phyloP scores from a whole-genome alignment of 2,329 filamentous ascomycete genomes.

The Aspergillus brasiliensis region DNA sequence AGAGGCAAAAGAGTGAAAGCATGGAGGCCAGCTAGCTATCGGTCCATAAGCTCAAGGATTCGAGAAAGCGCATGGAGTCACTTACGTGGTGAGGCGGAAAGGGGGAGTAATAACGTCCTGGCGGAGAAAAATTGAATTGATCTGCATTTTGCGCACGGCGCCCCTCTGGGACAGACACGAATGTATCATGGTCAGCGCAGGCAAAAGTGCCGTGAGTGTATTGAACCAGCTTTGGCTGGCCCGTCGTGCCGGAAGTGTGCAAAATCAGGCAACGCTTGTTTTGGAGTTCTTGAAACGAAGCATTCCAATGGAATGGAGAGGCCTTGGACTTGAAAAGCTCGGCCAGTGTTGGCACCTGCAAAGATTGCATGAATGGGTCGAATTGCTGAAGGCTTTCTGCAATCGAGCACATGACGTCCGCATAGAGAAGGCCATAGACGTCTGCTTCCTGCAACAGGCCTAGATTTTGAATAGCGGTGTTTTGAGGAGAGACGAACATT shows the following conservation, averaged over 20 bases:
- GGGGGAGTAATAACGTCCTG: background rate
- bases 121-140: background rate
- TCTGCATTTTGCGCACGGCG: background rate
- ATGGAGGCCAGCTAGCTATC: background rate
- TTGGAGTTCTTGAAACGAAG: background rate
- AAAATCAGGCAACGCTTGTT: background rate
- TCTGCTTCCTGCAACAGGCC: background rate
- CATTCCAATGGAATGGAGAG: background rate
- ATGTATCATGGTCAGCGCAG: background rate
- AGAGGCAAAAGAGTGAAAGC: background rate
- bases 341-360: background rate
- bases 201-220: background rate
- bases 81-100: background rate
- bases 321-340: background rate
- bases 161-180: background rate
- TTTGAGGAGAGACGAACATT: background rate
- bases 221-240: background rate
- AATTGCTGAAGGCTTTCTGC: background rate
- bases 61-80: background rate
- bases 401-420: background rate
- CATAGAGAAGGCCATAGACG: background rate
- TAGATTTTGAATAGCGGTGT: background rate
- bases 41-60: background rate
- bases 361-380: background rate
- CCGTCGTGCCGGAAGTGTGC: background rate